Evolutionary conservation across 345 rosid species (phyloP), one percentile per base, ranked within the genome.

Genomic region (Geranium rotundifolium): DNA sequence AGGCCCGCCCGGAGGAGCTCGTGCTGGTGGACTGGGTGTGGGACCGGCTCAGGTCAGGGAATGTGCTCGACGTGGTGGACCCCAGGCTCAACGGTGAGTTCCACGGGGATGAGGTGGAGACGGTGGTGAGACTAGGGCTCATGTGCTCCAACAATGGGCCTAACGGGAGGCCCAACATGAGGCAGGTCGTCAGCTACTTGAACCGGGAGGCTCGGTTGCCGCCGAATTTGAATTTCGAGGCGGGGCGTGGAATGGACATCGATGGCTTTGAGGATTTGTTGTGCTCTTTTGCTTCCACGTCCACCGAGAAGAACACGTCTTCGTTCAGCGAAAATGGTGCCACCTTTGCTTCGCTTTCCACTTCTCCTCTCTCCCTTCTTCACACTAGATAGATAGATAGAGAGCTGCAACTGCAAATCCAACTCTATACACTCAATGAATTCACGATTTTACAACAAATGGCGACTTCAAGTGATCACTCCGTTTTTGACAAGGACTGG

Each of bases 21-120:
- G 78, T 85, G 39, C 70, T 89, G 59, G 88, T 92, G 75, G 98
- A 92, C 72, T 82, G 86, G 90, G 97, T 83, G 0, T 86, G 89
- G 83, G 88, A 76, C 19, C 77, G 63, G 50, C 87, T 84, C 71
- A 72, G 49, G 64, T 71, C 60, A 19, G 87, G 88, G 13, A 73
- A 65, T 52, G 65, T 82, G 20, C 82, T 84, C 10, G 86, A 74
- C 13, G 80, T 81, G 39, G 79, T 72, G 19, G 97, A 89, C 72
- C 64, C 71, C 0, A 84, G 77, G 37, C 73, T 86, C 23, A 37
- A 68, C 10, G 79, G 76, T 0, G 77, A 77, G 50, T 87, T 70
- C 66, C 66, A 82, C 19, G 81, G 85, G 62, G 64, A 59, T 1
- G 85, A 87, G 64, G 78, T 84, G 20, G 59, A 79, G 19, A 61